These are phyloP conservation scores for Mucor velutinosus DNA, from an alignment of 371 early-diverging fungal species.

Conservation along the genomic window DNA sequence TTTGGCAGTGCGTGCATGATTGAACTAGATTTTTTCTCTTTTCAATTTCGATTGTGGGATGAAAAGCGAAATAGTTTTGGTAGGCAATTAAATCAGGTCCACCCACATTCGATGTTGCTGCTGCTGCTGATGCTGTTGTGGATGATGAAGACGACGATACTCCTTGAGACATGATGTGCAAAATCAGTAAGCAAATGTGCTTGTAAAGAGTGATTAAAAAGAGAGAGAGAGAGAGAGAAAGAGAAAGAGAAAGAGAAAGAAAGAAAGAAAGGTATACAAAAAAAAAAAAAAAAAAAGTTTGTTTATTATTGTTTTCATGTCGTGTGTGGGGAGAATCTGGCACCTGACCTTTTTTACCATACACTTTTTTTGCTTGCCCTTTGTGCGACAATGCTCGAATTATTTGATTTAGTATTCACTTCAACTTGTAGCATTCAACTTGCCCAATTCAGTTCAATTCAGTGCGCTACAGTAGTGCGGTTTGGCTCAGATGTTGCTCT, in stretches of 20 bases:
- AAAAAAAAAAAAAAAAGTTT: neutral
- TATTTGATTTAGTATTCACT: neutral
- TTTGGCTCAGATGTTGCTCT: neutral
- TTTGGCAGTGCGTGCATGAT: slow-evolving; percentile 59
- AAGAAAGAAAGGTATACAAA: neutral
- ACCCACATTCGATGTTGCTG: neutral
- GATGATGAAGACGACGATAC: neutral
- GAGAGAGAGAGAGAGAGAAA: neutral
- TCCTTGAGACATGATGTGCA: slow-evolving; percentile 17
- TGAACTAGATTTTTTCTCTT: slow-evolving; percentile 33
- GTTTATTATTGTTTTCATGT: slow-evolving; percentile 3
- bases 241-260: neutral
- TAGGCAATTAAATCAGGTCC: slow-evolving; percentile 11
- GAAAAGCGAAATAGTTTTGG: slow-evolving; percentile 13
- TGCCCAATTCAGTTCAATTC: neutral
- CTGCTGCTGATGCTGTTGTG: neutral
- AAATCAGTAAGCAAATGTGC: neutral
- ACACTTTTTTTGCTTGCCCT: neutral
- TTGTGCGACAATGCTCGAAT: neutral
- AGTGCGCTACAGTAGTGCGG: neutral
- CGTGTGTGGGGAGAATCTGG: slow-evolving; percentile 6
- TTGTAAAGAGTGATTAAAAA: neutral
- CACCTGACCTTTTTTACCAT: slow-evolving; percentile 2
- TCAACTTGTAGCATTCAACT: neutral
- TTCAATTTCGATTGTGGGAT: slow-evolving; percentile 9